Evolutionary conservation across 2,329 filamentous ascomycete genomes (phyloP), one percentile per base, ranked within the genome.

Genomic region (Penicillium hesseltinei): DNA sequence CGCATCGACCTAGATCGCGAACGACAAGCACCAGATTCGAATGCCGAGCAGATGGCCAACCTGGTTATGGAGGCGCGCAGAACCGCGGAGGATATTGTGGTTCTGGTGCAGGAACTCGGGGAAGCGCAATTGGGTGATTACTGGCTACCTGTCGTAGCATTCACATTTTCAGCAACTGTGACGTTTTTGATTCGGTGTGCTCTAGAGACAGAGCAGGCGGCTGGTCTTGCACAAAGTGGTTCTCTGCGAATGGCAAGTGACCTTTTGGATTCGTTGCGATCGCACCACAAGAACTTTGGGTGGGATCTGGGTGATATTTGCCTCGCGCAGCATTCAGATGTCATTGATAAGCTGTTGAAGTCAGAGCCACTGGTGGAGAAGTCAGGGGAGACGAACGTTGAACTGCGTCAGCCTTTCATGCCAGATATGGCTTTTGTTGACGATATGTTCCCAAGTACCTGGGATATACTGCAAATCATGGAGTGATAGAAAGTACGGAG

Each of bases 241-340:
- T 78, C 78, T 0, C 67, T 82, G 10, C 68, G 69, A n/a, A 73
- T 81, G 52, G 78, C 80, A 0, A 71, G 68, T 5, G 75, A 78
- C 21, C 69, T 82, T 11, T 67, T 82, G 3, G 59, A 61, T 3
- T 67, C 74, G 2, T 68, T 83, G 15, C 72, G 71, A 13, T 59
- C 62, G 0, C 78, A 81, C 44, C 75, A 74, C 2, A 69, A 77
- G 19, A 65, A 70, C 5, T 69, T 68, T 43, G 69, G 63, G 0
- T 84, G 82, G 81, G 81, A 84, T 57, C 67, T 84, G 1, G 81
- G 74, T 0, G 80, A 83, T 47, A 73, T 80, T 5, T 83, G 81
- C 57, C 66, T 84, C 1, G 72, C 75, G 0, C 78, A 82, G 47
- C 78, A 81, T 59, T 68, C 72, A 6, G 79, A 81, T 11, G 65